Evolutionary conservation across 2,329 filamentous ascomycete genomes (phyloP), one percentile per base, ranked within the genome.

Genomic region (Cytospora chrysosperma): DNA sequence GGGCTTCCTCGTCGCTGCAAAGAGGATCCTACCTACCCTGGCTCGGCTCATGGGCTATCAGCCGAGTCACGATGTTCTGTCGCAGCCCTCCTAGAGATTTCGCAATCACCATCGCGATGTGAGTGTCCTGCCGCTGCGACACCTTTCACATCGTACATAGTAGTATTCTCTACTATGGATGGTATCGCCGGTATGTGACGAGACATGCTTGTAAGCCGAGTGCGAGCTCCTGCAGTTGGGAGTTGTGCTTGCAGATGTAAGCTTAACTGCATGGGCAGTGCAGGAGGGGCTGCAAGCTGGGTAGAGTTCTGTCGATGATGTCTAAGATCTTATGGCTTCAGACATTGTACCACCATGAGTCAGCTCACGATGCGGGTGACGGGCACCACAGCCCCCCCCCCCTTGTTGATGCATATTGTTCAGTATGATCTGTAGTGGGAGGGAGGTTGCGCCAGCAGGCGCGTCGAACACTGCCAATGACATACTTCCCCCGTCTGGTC

Each of bases 151-250:
- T 34, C 9, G 32, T 34, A 15, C 12, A 15, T n/a, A 32, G n/a
- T n/a, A 19, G 34, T 49, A 10, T 28, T 21, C 10, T 43, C 26
- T 15, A 19, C 13, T 47, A 19, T 43, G 49, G 49, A 19, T 43
- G 49, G 49, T n/a, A 32, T 19, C 59, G 51, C 24, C 37, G 21
- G 9, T 49, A 15, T 61, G 61, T 65, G 64, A 64, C n/a, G 55
- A 58, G 64, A 61, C 61, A 59, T 64, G 61, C 61, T 34, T 64
- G n/a, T 52, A 37, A 58, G 54, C 62, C 61, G 61, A 64, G 43
- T 55, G 28, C 40, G 54, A 56, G 52, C 51, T 60, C 52, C 62
- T 61, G 59, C 59, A 61, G 51, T 8, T 30, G 53, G 34, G 56
- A 47, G 30, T 17, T 30, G 43, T 27, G 60, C 56, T 51, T 40